phyloP scores from a whole-genome alignment of 2,329 filamentous ascomycete species.

The Penicillium sp. region DNA sequence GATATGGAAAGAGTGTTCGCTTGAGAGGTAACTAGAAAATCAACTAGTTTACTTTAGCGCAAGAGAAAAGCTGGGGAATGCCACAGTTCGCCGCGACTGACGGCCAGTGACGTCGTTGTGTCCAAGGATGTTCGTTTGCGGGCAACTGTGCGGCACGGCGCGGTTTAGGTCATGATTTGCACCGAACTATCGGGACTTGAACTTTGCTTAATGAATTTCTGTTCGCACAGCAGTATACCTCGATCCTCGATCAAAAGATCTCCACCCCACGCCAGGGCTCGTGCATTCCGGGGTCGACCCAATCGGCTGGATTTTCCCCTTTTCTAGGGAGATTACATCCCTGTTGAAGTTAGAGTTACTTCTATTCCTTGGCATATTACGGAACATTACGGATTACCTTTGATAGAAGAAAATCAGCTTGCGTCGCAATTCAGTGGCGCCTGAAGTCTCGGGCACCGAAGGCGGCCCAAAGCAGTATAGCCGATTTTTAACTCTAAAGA shows the following conservation, averaged over 20 bases:
- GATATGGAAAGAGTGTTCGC: neutral
- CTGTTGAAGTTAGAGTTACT: neutral
- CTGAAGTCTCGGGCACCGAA: constrained; percentile 4
- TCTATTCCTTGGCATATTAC: neutral
- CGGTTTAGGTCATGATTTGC: constrained; percentile 13
- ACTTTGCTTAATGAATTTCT: neutral
- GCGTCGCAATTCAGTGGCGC: neutral
- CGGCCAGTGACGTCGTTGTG: constrained; percentile 19
- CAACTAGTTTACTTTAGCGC: constrained; percentile 5
- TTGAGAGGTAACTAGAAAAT: neutral
- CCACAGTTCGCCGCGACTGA: constrained; percentile 8
- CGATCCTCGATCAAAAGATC: neutral
- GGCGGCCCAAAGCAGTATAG: neutral
- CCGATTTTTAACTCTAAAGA: neutral
- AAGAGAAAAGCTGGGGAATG: neutral
- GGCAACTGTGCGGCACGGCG: constrained; percentile 5
- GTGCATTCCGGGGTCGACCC: constrained; percentile 9
- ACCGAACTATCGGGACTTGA: neutral
- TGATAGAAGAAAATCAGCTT: neutral
- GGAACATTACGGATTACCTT: neutral
- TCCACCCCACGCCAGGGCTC: constrained; percentile 10
- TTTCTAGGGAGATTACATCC: neutral
- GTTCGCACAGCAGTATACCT: neutral
- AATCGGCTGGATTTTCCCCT: constrained; percentile 8
- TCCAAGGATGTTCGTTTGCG: constrained; percentile 14